Evolutionary conservation across 176 grass and related monocot species (phyloP).

Genomic region (Ampelocalamus luodianensis): DNA sequence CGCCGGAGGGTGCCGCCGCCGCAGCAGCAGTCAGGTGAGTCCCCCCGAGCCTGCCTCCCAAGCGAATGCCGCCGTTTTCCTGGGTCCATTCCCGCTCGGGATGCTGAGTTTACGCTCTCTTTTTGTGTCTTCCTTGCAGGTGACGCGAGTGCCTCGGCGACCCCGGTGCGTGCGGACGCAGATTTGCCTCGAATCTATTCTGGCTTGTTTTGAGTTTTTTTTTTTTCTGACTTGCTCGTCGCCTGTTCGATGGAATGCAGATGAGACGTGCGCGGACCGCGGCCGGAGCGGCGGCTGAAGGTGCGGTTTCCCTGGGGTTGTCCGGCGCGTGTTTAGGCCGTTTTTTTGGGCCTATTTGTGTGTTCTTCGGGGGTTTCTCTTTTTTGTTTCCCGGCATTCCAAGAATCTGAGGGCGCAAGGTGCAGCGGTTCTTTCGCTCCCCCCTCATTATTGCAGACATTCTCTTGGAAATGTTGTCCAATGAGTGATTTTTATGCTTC

Average conservation of each 20-base stretch:
- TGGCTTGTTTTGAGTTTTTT: neutral
- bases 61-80: neutral
- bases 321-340: neutral
- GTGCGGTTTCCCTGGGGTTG: too few species aligned
- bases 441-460: neutral
- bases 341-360: neutral
- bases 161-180: neutral
- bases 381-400: neutral
- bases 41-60: neutral
- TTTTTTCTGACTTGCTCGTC: neutral
- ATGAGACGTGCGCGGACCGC: neutral
- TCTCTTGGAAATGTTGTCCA: neutral
- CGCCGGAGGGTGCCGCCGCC: neutral
- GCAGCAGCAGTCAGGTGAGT: neutral
- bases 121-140: neutral
- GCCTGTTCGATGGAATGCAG: constrained; percentile 50
- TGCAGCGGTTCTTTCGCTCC: neutral
- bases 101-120: neutral
- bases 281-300: neutral
- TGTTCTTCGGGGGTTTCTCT: neutral
- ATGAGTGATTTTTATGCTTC: too few species aligned
- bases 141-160: neutral
- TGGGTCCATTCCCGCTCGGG: neutral
- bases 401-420: neutral
- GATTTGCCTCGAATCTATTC: neutral